A percentile compares a stretch with the other conserved stretches of the same genome.
These are phyloP conservation scores for Gillenia trifoliata DNA, from an alignment of 306 rosid species.

Conservation along the genomic window DNA sequence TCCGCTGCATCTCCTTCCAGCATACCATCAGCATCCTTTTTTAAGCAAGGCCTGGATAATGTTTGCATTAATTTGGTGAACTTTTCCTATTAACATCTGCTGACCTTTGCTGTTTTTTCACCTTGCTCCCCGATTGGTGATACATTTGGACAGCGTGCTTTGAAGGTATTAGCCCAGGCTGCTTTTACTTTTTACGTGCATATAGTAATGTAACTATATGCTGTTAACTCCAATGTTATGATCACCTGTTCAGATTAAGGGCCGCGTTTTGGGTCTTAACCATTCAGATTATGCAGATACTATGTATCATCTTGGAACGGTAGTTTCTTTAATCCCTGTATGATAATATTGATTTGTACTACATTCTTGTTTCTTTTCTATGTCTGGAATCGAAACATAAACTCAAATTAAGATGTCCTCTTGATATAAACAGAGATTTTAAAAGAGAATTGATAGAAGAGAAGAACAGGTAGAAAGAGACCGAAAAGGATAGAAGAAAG, in stretches of 20 bases:
- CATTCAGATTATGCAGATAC: constrained; percentile 84
- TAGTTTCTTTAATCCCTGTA: constrained; percentile 29
- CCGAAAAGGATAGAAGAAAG: too few relatives aligned
- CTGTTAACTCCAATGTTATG: constrained; percentile 7
- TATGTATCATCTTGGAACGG: constrained; percentile 88
- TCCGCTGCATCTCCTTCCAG: neutral
- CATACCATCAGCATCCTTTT: neutral
- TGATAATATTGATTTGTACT: neutral
- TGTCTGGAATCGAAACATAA: neutral
- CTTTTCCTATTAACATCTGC: neutral
- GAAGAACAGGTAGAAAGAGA: too few relatives aligned
- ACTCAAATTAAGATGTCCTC: neutral
- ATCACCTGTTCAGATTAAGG: constrained; percentile 58
- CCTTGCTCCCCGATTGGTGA: constrained; percentile 17
- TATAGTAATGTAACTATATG: neutral
- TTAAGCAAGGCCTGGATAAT: neutral
- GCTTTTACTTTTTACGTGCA: constrained; percentile 8
- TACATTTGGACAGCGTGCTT: constrained; percentile 57
- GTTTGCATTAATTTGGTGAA: too few relatives aligned
- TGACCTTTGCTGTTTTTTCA: constrained; percentile 18
- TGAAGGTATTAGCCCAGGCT: constrained; percentile 57
- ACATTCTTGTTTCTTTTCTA: neutral
- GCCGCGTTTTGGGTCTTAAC: constrained; percentile 64
- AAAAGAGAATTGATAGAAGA: neutral
- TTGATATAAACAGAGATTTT: neutral